Evolutionary conservation across 2,329 filamentous ascomycete species (phyloP).

Genomic region (Fusarium pseudoanthophilum): DNA sequence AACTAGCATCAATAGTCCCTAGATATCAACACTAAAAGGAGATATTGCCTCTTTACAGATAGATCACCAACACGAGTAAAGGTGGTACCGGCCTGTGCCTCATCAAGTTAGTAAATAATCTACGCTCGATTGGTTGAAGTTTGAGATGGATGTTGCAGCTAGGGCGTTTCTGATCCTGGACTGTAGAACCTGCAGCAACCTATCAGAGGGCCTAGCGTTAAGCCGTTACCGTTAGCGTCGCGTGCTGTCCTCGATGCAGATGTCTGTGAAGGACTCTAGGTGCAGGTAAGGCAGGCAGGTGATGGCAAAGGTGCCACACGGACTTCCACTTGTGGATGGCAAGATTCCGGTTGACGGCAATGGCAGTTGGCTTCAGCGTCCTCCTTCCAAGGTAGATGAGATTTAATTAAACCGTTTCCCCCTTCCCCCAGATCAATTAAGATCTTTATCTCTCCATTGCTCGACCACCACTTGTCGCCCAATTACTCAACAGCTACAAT

Average conservation of each 20-base stretch:
- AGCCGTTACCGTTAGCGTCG: slow-evolving; percentile 31
- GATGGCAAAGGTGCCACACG: slow-evolving; percentile 26
- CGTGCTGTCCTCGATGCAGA: slow-evolving; percentile 11
- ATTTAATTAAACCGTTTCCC: not conserved
- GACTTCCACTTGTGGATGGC: slow-evolving; percentile 17
- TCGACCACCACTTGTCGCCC: not conserved
- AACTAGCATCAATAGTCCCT: not conserved
- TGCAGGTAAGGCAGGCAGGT: slow-evolving; percentile 9
- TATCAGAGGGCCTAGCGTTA: slow-evolving; percentile 7
- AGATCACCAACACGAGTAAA: slow-evolving; percentile 3
- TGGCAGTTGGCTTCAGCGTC: slow-evolving; percentile 4
- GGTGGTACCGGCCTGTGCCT: slow-evolving; percentile 6
- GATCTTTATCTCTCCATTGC: slow-evolving; percentile 7
- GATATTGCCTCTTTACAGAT: not conserved
- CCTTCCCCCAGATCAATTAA: slow-evolving; percentile 2
- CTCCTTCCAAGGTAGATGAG: slow-evolving; percentile 18
- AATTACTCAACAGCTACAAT: not conserved
- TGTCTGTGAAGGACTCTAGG: not conserved
- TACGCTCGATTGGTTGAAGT: slow-evolving; percentile 20
- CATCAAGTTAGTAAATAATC: slow-evolving; percentile 27
- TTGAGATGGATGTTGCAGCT: slow-evolving; percentile 11
- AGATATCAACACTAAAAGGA: not conserved
- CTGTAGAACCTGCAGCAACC: slow-evolving; percentile 1
- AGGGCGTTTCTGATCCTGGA: slow-evolving; percentile 17
- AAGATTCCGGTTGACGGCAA: slow-evolving; percentile 1